Evolutionary conservation across 2,329 filamentous ascomycete species (phyloP), one percentile per base, ranked within the genome.

Genomic region (Fusarium tricinctum): DNA sequence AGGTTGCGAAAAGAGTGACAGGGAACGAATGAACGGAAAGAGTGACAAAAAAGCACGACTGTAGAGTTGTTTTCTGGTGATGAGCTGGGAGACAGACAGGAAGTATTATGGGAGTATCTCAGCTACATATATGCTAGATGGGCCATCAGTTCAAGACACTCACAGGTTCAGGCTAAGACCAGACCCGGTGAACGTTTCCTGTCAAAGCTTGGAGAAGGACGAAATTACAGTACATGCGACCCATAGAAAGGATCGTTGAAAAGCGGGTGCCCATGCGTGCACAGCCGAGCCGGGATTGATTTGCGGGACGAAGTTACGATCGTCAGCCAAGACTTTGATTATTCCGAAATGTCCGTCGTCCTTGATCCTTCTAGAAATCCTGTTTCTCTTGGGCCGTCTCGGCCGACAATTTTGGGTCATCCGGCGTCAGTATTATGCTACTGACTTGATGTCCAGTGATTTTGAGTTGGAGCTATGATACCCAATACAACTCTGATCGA

Each of bases 161-260:
- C 14, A 15, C 35, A 26, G 32, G 6, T 22, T 8, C 22, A 26
- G 23, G 28, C 20, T 4, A 26, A 33, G 10, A 5, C n/a, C 19
- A 8, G 14, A 13, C 13, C 12, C 3, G 7, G 20, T 20, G 4
- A n/a, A 5, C 8, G 5, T 42, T 19, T n/a, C 23, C 13, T 9
- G 3, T 35, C 46, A 35, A n/a, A 6, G 35, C 20, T 26, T 20
- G 26, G 23, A 28, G 17, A 8, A 28, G 47, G 35, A 43, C 3
- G 46, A 57, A 22, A 57, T 53, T 53, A 15, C 53, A 53, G 53
- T 53, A 53, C 47, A 42, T 33, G 14, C 13, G 53, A 10, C 14
- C 53, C 53, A 57, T 53, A 53, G 46, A 53, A 56, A 42, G 53
- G 38, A 53, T 28, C 53, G 9, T 4, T 14, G 30, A 43, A 56